Percentiles rank a stretch among this genome's conserved stretches.
phyloP scores from a whole-genome alignment of 1,284 basidiomycete species.

The Ustilago xerochloae region DNA sequence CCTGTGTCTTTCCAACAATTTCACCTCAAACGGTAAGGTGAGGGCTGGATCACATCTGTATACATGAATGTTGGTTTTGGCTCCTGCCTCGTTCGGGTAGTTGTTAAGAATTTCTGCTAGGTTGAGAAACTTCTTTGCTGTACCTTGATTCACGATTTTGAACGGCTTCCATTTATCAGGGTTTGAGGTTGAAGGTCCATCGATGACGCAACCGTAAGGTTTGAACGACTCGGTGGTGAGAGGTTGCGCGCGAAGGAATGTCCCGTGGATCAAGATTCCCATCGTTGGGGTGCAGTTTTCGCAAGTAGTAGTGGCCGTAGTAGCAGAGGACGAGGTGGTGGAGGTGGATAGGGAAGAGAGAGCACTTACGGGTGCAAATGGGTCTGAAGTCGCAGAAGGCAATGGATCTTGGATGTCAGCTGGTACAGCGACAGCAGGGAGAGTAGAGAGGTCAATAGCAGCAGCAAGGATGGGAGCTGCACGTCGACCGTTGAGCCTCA shows the following conservation, averaged over 20 bases:
- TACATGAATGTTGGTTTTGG: conserved; percentile 57
- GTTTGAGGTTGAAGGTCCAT: conserved; percentile 26
- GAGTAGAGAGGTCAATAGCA: conserved; percentile 15
- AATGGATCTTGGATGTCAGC: conserved; percentile 41
- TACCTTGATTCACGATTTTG: conserved; percentile 63
- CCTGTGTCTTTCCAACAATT: conserved; percentile 61
- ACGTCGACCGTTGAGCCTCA: conserved; percentile 82
- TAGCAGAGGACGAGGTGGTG: conserved; percentile 1
- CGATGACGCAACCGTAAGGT: conserved; percentile 59
- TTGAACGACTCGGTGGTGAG: conserved; percentile 45
- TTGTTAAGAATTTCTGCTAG: conserved; percentile 42
- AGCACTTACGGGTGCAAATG: conserved; percentile 40
- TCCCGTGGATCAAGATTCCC: conserved; percentile 26
- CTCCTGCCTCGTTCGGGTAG: conserved; percentile 40
- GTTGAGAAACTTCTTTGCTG: conserved; percentile 55
- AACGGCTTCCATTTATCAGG: conserved; percentile 16
- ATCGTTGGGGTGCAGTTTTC: neutral
- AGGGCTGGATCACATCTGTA: conserved; percentile 52
- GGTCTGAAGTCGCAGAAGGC: conserved; percentile 46
- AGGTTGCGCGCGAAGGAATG: conserved; percentile 22
- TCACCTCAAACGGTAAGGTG: conserved; percentile 48
- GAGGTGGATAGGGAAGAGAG: conserved; percentile 17
- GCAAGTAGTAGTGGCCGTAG: too few species aligned
- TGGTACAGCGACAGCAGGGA: conserved; percentile 52
- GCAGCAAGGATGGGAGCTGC: conserved; percentile 57